A percentile compares a stretch with the other conserved stretches of the same genome.
Evolutionary conservation across 2,329 filamentous ascomycete genomes (phyloP).

Genomic region (Chrysoporthe puriensis): DNA sequence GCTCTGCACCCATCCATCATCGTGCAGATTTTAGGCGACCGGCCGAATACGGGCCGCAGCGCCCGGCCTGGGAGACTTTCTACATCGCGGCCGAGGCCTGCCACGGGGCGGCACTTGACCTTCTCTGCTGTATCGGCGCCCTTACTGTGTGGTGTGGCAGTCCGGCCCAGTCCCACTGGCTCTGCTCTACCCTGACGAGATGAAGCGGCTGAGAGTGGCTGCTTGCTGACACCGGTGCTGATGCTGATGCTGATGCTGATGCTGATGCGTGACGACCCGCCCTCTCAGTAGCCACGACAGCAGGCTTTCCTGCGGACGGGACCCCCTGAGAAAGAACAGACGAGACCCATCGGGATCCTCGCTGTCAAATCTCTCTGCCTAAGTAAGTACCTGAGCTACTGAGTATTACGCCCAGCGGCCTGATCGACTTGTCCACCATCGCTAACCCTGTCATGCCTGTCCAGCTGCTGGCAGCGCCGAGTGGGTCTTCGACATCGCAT

Average conservation of each 20-base stretch:
- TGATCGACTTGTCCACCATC: background rate
- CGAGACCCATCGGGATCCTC: background rate
- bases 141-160: too few relatives aligned
- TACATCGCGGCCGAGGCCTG: background rate
- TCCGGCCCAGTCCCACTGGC: background rate
- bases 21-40: slow-evolving; percentile 12
- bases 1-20: slow-evolving; percentile 5
- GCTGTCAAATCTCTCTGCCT: background rate
- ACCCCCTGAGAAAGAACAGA: background rate
- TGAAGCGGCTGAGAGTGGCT: background rate
- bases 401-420: background rate
- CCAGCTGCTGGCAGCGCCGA: background rate
- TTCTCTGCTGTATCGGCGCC: background rate
- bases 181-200: background rate
- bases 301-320: background rate
- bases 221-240: background rate
- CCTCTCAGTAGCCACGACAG: background rate
- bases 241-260: slow-evolving; percentile 3
- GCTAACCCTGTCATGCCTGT: background rate
- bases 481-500: background rate
- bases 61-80: background rate
- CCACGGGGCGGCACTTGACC: background rate
- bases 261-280: background rate
- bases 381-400: background rate
- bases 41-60: slow-evolving; percentile 8